phyloP scores from a whole-genome alignment of 305 asterid species.

The Caryopteris hybrid region DNA sequence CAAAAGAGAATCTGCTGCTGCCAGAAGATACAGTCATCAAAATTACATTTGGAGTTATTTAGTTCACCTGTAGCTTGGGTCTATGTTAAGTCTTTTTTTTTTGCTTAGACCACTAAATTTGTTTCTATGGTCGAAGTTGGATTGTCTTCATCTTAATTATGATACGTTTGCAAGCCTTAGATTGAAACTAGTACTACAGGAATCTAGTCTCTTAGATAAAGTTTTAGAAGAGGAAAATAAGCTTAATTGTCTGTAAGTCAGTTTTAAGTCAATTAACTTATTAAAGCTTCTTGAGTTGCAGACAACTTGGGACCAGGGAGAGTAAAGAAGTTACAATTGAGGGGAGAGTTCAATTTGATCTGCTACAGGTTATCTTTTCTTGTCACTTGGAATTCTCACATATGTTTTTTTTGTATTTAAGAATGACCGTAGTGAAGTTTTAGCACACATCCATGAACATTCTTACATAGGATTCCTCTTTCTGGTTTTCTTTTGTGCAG shows the following conservation, averaged over 20 bases:
- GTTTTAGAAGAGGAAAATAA: neutral
- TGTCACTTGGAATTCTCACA: slow-evolving; percentile 4
- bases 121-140: slow-evolving; percentile 5
- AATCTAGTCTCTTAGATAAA: neutral
- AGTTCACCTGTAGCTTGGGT: slow-evolving; percentile 1
- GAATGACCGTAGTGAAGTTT: slow-evolving; percentile 10
- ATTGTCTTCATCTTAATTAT: slow-evolving; percentile 14
- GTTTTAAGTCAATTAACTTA: slow-evolving; percentile 27
- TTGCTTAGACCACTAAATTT: slow-evolving; percentile 14
- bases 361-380: slow-evolving; percentile 65
- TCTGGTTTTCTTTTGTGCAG: slow-evolving; percentile 41
- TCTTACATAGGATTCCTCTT: slow-evolving; percentile 7
- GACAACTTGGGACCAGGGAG: slow-evolving; percentile 94
- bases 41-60: neutral
- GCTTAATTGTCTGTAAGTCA: neutral
- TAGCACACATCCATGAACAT: slow-evolving; percentile 9
- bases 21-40: neutral
- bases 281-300: slow-evolving; percentile 42
- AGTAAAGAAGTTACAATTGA: slow-evolving; percentile 94
- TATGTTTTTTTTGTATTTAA: slow-evolving; percentile 10
- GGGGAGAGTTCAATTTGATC: slow-evolving; percentile 99
- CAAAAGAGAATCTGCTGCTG: neutral
- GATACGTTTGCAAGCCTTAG: slow-evolving; percentile 14
- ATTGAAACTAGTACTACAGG: slow-evolving; percentile 14
- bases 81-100: slow-evolving; percentile 2